Evolutionary conservation across 345 rosid genomes (phyloP).

Genomic region (Euphorbia pulcherrima): DNA sequence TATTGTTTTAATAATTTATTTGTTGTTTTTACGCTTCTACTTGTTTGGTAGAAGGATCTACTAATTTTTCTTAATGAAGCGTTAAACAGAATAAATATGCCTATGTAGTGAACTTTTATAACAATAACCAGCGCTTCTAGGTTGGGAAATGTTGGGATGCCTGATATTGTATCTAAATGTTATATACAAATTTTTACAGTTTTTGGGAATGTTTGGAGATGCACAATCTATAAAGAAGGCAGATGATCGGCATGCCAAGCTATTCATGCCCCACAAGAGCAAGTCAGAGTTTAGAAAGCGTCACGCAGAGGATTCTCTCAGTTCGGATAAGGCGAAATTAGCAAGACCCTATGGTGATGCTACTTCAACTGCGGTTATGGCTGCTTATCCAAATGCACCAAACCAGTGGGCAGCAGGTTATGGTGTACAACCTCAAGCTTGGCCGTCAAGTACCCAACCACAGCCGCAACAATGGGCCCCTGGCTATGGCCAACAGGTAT

Average conservation of each 20-base stretch:
- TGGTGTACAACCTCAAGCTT: slow-evolving; percentile 75
- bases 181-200: slow-evolving; percentile 43
- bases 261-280: slow-evolving; percentile 61
- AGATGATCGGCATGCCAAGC: slow-evolving; percentile 73
- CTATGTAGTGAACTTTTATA: neutral
- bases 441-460: slow-evolving; percentile 70
- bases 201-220: slow-evolving; percentile 76
- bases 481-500: slow-evolving; percentile 76
- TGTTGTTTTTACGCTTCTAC: neutral
- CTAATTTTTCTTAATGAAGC: neutral
- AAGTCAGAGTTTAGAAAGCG: slow-evolving; percentile 71
- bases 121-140: neutral
- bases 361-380: slow-evolving; percentile 55
- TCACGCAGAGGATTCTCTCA: slow-evolving; percentile 69
- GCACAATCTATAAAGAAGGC: slow-evolving; percentile 59
- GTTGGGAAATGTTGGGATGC: neutral
- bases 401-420: slow-evolving; percentile 82
- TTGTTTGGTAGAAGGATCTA: neutral
- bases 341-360: slow-evolving; percentile 59
- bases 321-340: slow-evolving; percentile 77
- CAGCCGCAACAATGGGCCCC: slow-evolving; percentile 74
- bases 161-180: neutral
- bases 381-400: slow-evolving; percentile 70
- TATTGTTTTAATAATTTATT: neutral
- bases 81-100: neutral